Evolutionary conservation across 108 stramenopile species (phyloP), one percentile per base, ranked within the genome.

Genomic region (Skeletonema grethae): DNA sequence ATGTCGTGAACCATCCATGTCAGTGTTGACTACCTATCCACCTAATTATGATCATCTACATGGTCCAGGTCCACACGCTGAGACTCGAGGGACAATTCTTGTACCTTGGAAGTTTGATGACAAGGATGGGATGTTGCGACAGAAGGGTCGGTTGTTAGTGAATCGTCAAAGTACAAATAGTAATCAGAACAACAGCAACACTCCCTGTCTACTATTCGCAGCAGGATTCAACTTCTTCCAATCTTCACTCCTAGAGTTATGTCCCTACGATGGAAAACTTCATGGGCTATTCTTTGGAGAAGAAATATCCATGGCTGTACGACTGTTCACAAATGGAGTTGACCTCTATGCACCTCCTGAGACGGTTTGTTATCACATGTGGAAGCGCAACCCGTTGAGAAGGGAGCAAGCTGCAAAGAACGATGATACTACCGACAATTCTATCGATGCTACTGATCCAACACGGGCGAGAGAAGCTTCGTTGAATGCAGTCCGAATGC

Each of bases 241-340:
- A 9, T 64, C 82, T 1, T 53, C 64, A 15, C 25, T 84, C 4
- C 65, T 88, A 11, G 57, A 67, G 4, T 69, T 87, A 56, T 92
- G 89, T 29, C 94, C 94, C 5, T 95, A 95, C 70, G 94, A 95
- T 76, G 70, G 69, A 7, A 67, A 58, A 53, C 61, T 92, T 39
- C 90, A 80, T 48, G 79, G 88, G 35, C 45, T 95, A 3, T 97
- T 97, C 76, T 95, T 97, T 69, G 96, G 96, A 29, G 96, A 97
- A 76, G 96, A 97, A 77, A 57, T 90, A 22, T 79, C 81, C 59
- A 88, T 93, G 89, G 94, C 96, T 22, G 85, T 92, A 22, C 77
- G 94, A 32, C 73, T 95, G 8, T 94, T 65, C 43, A 92, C 90
- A 4, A 79, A 86, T 63, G 94, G 94, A 0, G 92, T 83, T 78